Evolutionary conservation across 2,329 filamentous ascomycete species (phyloP).

Genomic region (Nigrograna mackinnonii): DNA sequence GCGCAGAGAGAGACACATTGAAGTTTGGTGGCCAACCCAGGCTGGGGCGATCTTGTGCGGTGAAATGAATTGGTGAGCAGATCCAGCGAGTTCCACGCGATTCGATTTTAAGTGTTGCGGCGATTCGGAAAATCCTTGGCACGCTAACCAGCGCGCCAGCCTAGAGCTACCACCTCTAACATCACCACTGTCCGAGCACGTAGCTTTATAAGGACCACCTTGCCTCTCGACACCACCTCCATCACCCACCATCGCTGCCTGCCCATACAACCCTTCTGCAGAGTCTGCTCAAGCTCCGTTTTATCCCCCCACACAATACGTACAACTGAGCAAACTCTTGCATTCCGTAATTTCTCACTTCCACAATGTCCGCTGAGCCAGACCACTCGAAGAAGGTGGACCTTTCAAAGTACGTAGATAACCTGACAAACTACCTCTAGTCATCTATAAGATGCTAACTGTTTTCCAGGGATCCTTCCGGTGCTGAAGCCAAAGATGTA

Average conservation of each 20-base stretch:
- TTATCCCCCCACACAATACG: constrained; percentile 6
- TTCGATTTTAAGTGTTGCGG: too few relatives aligned
- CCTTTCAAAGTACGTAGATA: constrained; percentile 46
- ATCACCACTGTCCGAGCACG: constrained; percentile 29
- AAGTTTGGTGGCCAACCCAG: too few relatives aligned
- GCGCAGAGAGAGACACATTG: too few relatives aligned
- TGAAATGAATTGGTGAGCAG: too few relatives aligned
- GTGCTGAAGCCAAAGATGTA: constrained; percentile 84
- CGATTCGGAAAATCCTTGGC: too few relatives aligned
- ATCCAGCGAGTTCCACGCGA: neutral
- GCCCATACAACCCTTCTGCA: constrained; percentile 9
- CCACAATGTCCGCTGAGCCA: constrained; percentile 55
- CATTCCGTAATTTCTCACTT: constrained; percentile 14
- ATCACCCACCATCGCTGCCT: constrained; percentile 29
- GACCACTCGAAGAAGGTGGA: constrained; percentile 55
- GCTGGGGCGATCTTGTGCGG: too few relatives aligned
- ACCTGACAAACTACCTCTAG: constrained; percentile 10
- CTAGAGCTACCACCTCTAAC: constrained; percentile 17
- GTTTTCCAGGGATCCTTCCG: constrained; percentile 77
- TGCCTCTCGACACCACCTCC: constrained; percentile 29
- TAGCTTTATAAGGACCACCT: constrained; percentile 38
- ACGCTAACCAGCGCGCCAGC: too few relatives aligned
- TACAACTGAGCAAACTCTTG: constrained; percentile 14
- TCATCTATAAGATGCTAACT: constrained; percentile 44
- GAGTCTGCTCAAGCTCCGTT: constrained; percentile 14